Percentiles rank a stretch among this genome's conserved stretches.
These are phyloP conservation scores for Suhomyces sp. DNA, from an alignment of 805 yeast genomes.

Conservation along the genomic window DNA sequence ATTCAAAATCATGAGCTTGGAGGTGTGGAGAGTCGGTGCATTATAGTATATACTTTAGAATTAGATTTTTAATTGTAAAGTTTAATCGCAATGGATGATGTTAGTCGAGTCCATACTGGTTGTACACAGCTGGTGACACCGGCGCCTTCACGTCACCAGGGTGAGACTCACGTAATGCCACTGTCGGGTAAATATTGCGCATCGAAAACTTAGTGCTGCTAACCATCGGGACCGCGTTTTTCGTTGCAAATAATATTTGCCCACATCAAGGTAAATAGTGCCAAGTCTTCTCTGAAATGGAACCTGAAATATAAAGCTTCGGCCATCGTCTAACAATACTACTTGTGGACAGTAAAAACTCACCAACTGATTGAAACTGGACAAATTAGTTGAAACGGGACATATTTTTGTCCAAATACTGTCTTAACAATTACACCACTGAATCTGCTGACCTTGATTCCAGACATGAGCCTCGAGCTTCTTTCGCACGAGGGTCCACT, in stretches of 20 bases:
- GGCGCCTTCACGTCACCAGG: neutral
- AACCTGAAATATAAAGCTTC: neutral
- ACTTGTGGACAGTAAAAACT: neutral
- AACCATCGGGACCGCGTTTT: neutral
- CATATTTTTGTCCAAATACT: neutral
- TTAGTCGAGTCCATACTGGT: neutral
- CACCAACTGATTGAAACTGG: neutral
- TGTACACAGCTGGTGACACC: neutral
- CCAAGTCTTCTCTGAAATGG: neutral
- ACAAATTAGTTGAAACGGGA: neutral
- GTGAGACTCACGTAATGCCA: neutral
- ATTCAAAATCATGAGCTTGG: slow-evolving; percentile 74
- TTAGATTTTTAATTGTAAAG: neutral
- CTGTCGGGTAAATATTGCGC: neutral
- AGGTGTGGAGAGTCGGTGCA: slow-evolving; percentile 76
- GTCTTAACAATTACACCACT: neutral
- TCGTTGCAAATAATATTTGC: neutral
- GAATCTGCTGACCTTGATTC: neutral
- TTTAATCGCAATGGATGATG: neutral
- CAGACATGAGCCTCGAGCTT: neutral
- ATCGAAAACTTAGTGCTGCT: neutral
- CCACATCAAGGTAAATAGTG: neutral
- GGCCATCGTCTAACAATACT: neutral
- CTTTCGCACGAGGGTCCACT: neutral
- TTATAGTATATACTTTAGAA: slow-evolving; percentile 7